These are phyloP conservation scores for Suillus variegatus DNA, from an alignment of 768 basidiomycete species.

Conservation along the genomic window DNA sequence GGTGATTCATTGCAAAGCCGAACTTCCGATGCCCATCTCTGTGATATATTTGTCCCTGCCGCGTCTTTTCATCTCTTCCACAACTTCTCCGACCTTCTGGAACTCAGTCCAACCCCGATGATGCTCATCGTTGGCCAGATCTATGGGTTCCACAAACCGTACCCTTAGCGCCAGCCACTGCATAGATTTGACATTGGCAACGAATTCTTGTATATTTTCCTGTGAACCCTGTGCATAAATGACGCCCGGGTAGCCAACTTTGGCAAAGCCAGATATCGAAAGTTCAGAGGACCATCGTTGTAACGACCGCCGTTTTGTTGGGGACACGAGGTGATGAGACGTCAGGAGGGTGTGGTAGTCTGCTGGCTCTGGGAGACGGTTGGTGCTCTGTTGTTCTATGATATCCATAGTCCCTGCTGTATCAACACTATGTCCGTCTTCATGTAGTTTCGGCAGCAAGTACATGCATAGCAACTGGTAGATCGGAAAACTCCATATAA, in stretches of 20 bases:
- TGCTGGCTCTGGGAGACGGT: background rate
- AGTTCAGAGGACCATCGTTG: constrained; percentile 58
- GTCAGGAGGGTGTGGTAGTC: constrained; percentile 64
- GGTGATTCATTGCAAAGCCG: background rate
- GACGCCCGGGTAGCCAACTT: constrained; percentile 74
- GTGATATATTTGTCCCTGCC: constrained; percentile 57
- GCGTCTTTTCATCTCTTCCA: constrained; percentile 63
- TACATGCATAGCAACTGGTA: constrained; percentile 61
- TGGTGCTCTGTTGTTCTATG: background rate
- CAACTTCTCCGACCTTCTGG: constrained; percentile 67
- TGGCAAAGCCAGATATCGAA: constrained; percentile 63
- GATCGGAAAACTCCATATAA: constrained; percentile 50
- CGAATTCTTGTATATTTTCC: constrained; percentile 60
- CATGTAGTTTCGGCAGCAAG: constrained; percentile 58
- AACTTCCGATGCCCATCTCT: constrained; percentile 66
- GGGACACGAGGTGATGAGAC: constrained; percentile 72
- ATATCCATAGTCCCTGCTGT: background rate
- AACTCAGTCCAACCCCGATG: constrained; percentile 55
- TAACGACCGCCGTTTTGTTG: constrained; percentile 59
- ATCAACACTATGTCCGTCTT: constrained; percentile 22
- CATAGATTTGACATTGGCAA: constrained; percentile 68
- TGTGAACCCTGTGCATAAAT: constrained; percentile 67
- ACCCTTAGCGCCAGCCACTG: constrained; percentile 75
- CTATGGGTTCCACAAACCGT: constrained; percentile 56
- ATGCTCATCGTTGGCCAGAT: constrained; percentile 4